Base-by-base conservation (phyloP, 805 yeast genomes). In the Candida tallmaniae region DNA sequence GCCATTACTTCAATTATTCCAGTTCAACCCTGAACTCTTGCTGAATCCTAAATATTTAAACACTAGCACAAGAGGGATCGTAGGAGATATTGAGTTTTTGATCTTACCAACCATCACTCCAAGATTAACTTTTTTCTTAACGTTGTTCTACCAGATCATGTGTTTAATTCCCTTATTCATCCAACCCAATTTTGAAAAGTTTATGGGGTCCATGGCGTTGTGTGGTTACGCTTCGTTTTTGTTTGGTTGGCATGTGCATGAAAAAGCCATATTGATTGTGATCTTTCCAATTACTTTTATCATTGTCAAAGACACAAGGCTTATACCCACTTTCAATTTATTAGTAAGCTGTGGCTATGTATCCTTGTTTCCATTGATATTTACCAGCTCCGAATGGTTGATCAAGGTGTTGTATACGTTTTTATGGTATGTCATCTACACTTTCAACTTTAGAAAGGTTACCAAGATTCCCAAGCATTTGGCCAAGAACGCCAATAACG, bases 171-270 rank as follows among this genome's bases (percentile, higher is more conserved):
- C 95, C 1, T 64, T 85, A 20, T 59, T 68, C 35, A 46, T 80
- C 21, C 77, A 76, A 37, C 96, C 96, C 4, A 78, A 79, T 2
- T 84, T 73, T 54, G 78, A 77, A 43, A 70, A 94, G 44, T 93
- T 93, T 47, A 56, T 89, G 12, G 96, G 95, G 0, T 76, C 89
- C 1, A 60, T 93, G 47, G 82, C 96, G 0, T 68, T 90, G 31
- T 90, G 97, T 60, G 97, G 94, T 4, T 86, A 77, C 60, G 80
- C 96, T 0, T 83, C 96, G 2, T 93, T 85, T 52, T 61, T 93
- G 31, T 93, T 93, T 60, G 98, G 99, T 4, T 93, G 97, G 97
- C 97, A 93, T 52, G 98, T 93, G 16, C 98, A 93, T 62, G 98
- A 93, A 59, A 93, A 93, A 70, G 97, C 97, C 0, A 77, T 93